These are phyloP conservation scores for Cutaneotrichosporon cyanovorans DNA, from an alignment of 1,284 basidiomycete genomes.

Conservation along the genomic window DNA sequence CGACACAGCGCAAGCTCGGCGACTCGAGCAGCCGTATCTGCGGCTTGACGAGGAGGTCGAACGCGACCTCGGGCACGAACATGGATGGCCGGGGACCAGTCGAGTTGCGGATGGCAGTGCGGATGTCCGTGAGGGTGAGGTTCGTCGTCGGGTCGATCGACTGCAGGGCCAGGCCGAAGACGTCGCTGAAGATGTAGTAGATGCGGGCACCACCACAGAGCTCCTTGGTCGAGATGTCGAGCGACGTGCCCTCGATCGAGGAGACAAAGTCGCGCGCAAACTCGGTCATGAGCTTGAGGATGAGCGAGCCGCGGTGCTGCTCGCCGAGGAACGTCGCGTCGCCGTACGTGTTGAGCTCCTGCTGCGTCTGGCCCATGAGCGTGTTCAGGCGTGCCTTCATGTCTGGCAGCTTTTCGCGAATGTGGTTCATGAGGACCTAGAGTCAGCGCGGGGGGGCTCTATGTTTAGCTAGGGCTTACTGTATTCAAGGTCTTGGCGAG, in stretches of 20 bases:
- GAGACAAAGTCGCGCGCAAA: constrained; percentile 96
- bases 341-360: constrained; percentile 93
- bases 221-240: constrained; percentile 97
- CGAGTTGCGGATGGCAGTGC: constrained; percentile 96
- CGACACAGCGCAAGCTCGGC: constrained; percentile 89
- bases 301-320: constrained; percentile 74
- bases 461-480: constrained; percentile 52
- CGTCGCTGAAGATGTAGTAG: constrained; percentile 99
- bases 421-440: constrained; percentile 92
- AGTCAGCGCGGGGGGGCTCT: not conserved
- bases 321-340: constrained; percentile 90
- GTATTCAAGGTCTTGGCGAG: constrained; percentile 90
- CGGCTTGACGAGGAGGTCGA: constrained; percentile 94
- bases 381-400: constrained; percentile 99
- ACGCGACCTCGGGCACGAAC: constrained; percentile 95
- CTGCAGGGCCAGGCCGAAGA: constrained; percentile 86
- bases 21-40: constrained; percentile 96
- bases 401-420: constrained; percentile 95
- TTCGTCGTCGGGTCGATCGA: constrained; percentile 87
- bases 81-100: constrained; percentile 93
- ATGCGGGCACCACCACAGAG: constrained; percentile 95
- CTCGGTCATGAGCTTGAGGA: constrained; percentile 96
- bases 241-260: constrained; percentile 95
- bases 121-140: constrained; percentile 88
- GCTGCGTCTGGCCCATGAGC: constrained; percentile 97